phyloP scores from a whole-genome alignment of 805 yeast genomes.

The Ogataea henricii region DNA sequence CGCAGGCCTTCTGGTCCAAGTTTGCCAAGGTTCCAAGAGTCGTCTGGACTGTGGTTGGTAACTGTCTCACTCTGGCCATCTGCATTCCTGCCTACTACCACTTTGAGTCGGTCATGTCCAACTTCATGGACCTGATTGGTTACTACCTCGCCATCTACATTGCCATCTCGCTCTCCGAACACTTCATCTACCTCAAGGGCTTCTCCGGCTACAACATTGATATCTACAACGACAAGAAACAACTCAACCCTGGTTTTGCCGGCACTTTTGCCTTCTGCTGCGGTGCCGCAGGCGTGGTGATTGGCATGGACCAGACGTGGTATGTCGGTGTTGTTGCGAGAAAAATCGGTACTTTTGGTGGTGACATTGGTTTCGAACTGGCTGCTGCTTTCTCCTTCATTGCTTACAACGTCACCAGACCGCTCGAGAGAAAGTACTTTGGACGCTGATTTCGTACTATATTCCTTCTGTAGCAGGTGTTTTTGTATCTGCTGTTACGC shows the following conservation, averaged over 20 bases:
- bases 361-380: conserved; percentile 86
- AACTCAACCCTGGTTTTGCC: conserved; percentile 76
- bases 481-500: too few relatives aligned
- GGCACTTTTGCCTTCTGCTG: conserved; percentile 77
- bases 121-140: conserved; percentile 90
- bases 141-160: conserved; percentile 88
- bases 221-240: conserved; percentile 56
- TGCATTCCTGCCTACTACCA: conserved; percentile 85
- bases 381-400: conserved; percentile 67
- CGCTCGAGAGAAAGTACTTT: conserved; percentile 64
- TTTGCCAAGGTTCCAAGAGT: conserved; percentile 78
- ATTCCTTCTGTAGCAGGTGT: too few relatives aligned
- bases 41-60: conserved; percentile 77
- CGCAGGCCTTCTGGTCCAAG: conserved; percentile 81
- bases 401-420: conserved; percentile 58
- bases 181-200: conserved; percentile 73
- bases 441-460: conserved; percentile 44
- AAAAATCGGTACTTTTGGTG: conserved; percentile 67
- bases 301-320: conserved; percentile 90
- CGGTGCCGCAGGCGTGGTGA: conserved; percentile 82
- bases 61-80: conserved; percentile 76
- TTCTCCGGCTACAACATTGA: conserved; percentile 62
- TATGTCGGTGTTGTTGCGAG: conserved; percentile 70
- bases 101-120: conserved; percentile 70
- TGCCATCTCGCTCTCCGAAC: conserved; percentile 77